These are phyloP conservation scores for Thalassia testudinum DNA, from an alignment of 116 monocot genomes.

Conservation along the genomic window DNA sequence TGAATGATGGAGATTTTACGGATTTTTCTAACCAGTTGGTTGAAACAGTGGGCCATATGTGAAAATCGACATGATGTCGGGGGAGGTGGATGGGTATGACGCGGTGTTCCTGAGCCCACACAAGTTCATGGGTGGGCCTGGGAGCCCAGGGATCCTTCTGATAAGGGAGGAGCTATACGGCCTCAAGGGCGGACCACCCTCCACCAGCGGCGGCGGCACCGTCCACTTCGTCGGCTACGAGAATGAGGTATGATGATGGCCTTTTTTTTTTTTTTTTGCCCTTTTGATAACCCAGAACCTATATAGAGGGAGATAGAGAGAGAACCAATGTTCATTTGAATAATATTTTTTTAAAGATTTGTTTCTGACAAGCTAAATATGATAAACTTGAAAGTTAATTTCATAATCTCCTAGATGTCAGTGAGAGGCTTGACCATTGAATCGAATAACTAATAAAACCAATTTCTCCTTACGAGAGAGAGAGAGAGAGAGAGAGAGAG, in stretches of 20 bases:
- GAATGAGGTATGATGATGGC: slow-evolving; percentile 1
- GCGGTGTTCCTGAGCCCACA: slow-evolving; percentile 70
- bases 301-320: too few relatives aligned
- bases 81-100: slow-evolving; percentile 44
- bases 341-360: too few relatives aligned
- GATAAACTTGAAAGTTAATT: too few relatives aligned
- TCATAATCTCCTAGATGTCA: too few relatives aligned
- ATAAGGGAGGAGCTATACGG: slow-evolving; percentile 39
- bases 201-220: slow-evolving; percentile 66
- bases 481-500: too few relatives aligned
- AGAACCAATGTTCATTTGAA: too few relatives aligned
- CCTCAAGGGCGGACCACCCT: slow-evolving; percentile 24
- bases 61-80: slow-evolving; percentile 44
- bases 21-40: background rate
- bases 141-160: slow-evolving; percentile 46
- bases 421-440: too few relatives aligned
- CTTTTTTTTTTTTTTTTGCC: background rate
- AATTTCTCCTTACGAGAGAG: too few relatives aligned
- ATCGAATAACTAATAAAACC: too few relatives aligned
- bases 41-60: slow-evolving; percentile 42
- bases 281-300: background rate
- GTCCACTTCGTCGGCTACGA: slow-evolving; percentile 18
- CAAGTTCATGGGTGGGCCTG: slow-evolving; percentile 62
- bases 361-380: too few relatives aligned
- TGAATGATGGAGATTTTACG: too few relatives aligned